These are phyloP conservation scores for Lichtheimia ornata DNA, from an alignment of 371 early-diverging fungal species.

Conservation along the genomic window DNA sequence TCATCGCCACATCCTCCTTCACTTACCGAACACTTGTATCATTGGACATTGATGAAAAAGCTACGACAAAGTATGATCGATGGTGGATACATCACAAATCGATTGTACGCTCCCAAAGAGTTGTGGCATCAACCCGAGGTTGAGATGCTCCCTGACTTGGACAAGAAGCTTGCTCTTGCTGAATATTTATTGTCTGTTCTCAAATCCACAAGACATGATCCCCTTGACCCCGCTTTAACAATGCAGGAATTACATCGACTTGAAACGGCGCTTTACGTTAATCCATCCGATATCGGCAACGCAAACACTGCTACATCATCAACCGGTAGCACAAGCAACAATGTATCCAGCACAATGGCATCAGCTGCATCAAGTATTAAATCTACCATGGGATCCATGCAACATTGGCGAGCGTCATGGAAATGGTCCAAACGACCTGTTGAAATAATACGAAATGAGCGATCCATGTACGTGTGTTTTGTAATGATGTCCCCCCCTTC, in stretches of 20 bases:
- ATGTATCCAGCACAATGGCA: no score
- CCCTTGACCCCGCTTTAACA: background rate
- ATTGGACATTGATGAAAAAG: constrained; percentile 16
- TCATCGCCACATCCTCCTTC: constrained; percentile 1
- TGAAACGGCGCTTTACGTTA: background rate
- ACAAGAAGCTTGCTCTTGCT: constrained; percentile 5
- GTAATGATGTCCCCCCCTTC: no score
- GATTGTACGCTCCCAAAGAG: constrained; percentile 30
- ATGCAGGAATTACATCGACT: background rate
- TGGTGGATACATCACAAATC: constrained; percentile 29
- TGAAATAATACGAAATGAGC: background rate
- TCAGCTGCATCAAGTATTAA: no score
- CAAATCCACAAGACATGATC: background rate
- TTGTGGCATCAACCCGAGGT: constrained; percentile 20
- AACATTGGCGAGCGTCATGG: constrained; percentile 7
- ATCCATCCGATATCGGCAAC: no score
- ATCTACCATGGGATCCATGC: no score
- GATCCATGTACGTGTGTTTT: background rate
- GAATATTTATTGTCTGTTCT: constrained; percentile 4
- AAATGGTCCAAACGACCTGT: background rate
- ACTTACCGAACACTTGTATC: background rate
- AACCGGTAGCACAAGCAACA: background rate
- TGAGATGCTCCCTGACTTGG: background rate
- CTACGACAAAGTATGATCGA: constrained; percentile 21
- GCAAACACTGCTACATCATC: background rate